These are phyloP conservation scores for Penicillium sp. DNA, from an alignment of 2,329 filamentous ascomycete species.

Conservation along the genomic window DNA sequence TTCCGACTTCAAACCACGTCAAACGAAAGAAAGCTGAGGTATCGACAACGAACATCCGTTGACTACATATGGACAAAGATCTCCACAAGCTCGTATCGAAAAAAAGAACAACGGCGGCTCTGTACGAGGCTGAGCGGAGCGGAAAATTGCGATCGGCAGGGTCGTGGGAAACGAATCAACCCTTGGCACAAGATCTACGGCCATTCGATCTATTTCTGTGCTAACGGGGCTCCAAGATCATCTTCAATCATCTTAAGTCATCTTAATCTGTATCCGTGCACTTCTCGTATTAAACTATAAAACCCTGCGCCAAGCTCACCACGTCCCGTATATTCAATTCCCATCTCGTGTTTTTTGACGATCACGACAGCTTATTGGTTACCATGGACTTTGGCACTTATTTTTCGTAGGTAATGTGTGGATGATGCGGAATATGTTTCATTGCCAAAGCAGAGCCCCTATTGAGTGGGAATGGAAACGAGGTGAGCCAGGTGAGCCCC, in stretches of 20 bases:
- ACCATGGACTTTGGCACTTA: constrained; percentile 1
- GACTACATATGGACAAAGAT: neutral
- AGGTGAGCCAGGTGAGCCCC: neutral
- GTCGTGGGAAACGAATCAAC: neutral
- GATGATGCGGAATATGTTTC: neutral
- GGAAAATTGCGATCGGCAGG: neutral
- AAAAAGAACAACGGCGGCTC: neutral
- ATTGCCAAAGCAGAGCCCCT: neutral
- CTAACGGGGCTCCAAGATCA: neutral
- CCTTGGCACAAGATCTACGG: neutral
- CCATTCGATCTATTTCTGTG: neutral
- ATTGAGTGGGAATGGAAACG: neutral
- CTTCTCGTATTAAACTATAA: neutral
- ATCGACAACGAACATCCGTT: neutral
- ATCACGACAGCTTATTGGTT: neutral
- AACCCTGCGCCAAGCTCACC: neutral
- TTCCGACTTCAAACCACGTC: neutral
- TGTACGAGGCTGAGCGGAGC: neutral
- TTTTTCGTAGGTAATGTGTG: neutral
- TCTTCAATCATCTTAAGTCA: neutral
- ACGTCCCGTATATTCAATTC: neutral
- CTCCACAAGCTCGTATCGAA: neutral
- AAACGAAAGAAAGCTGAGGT: neutral
- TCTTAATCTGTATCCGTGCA: neutral
- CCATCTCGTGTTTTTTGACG: constrained; percentile 1